phyloP scores from a whole-genome alignment of 345 rosid genomes.

The Viola odorata region DNA sequence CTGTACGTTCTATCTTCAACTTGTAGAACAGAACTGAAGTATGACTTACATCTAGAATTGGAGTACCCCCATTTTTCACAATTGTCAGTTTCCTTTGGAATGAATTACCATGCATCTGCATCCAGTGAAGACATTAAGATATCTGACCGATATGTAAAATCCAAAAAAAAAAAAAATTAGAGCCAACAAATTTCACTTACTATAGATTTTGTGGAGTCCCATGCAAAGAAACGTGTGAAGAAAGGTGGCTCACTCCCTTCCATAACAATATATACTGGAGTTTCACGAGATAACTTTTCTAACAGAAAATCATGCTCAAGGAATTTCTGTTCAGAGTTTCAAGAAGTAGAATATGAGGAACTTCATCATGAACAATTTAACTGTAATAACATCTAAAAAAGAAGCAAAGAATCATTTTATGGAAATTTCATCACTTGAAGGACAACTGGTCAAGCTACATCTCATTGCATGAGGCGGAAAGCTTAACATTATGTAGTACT shows the following conservation, averaged over 20 bases:
- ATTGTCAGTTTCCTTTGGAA: conserved; percentile 85
- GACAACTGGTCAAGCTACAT: too few species aligned
- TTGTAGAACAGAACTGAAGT: conserved; percentile 3
- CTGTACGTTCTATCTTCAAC: too few species aligned
- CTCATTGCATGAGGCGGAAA: too few species aligned
- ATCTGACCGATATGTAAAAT: conserved; percentile 9
- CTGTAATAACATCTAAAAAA: too few species aligned
- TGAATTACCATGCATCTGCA: conserved; percentile 94
- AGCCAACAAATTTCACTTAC: conserved; percentile 40
- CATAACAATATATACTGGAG: conserved; percentile 63
- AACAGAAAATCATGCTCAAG: conserved; percentile 67
- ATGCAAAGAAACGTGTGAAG: conserved; percentile 84
- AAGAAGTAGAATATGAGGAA: too few species aligned
- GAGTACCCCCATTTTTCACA: conserved; percentile 66
- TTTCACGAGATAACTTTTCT: conserved; percentile 60
- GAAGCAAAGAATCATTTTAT: too few species aligned
- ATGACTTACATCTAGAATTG: conserved; percentile 57
- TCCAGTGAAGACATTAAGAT: conserved; percentile 15
- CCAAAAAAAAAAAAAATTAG: background rate
- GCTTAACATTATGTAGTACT: too few species aligned
- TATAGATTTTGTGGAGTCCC: conserved; percentile 80
- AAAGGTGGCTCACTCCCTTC: conserved; percentile 97
- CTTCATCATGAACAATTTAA: too few species aligned
- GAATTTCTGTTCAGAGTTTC: conserved; percentile 54
- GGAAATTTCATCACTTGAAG: too few species aligned